phyloP scores from a whole-genome alignment of 2,329 filamentous ascomycete genomes.

The Mycosphaerella arachidis region DNA sequence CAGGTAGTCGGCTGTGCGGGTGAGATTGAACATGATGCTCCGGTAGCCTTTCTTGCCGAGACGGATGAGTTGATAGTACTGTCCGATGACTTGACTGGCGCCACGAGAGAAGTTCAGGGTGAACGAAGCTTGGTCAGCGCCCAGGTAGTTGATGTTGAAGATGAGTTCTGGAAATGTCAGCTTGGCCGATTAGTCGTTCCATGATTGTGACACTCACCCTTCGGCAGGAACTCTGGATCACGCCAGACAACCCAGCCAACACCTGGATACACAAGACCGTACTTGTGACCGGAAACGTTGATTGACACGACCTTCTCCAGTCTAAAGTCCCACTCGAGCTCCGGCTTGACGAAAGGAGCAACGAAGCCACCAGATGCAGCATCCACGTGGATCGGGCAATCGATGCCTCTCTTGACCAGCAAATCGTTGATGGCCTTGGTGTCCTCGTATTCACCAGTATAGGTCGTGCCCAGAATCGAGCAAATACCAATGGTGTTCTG shows the following conservation, averaged over 20 bases:
- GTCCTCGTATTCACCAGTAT: constrained; percentile 94
- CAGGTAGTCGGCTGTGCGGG: constrained; percentile 83
- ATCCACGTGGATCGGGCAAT: constrained; percentile 88
- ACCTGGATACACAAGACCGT: constrained; percentile 75
- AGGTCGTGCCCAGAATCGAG: constrained; percentile 84
- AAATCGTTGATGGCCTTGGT: constrained; percentile 88
- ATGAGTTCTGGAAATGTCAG: constrained; percentile 61
- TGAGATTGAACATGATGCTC: constrained; percentile 91
- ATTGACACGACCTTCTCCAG: constrained; percentile 86
- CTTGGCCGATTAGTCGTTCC: background rate
- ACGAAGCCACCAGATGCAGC: constrained; percentile 91
- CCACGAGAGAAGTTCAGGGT: constrained; percentile 97
- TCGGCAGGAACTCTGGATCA: constrained; percentile 72
- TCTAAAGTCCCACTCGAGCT: constrained; percentile 87
- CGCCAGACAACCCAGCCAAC: constrained; percentile 95
- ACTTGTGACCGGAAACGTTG: constrained; percentile 92
- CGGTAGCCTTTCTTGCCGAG: constrained; percentile 90
- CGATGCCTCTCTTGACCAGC: constrained; percentile 66
- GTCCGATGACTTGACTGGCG: constrained; percentile 88
- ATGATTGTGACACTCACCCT: constrained; percentile 36
- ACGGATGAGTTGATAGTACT: constrained; percentile 96
- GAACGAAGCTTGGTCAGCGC: constrained; percentile 90
- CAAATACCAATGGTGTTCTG: constrained; percentile 87
- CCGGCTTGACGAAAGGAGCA: constrained; percentile 80
- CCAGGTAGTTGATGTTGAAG: constrained; percentile 99